Conservation (phyloP, 73 alveolate species). For the Breviolum minutum region DNA sequence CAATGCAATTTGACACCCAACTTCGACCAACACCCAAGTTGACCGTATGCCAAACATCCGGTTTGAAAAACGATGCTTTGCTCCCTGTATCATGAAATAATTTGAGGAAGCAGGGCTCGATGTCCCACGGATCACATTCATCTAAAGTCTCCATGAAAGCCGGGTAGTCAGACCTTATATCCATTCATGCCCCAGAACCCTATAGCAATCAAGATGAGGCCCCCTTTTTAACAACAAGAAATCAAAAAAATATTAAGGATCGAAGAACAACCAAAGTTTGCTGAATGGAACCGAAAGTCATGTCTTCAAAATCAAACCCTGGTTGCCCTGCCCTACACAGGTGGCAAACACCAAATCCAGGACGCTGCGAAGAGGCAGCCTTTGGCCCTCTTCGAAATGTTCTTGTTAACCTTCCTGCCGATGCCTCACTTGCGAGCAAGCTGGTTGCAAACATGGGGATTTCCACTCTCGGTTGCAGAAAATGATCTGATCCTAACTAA, state of each 20-base stretch:
- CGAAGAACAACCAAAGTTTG: not conserved
- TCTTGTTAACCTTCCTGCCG: not conserved
- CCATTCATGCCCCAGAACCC: not conserved
- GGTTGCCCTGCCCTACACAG: constrained; percentile 24
- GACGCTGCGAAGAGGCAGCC: not conserved
- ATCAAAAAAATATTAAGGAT: too few species aligned
- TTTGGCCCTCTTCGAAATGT: constrained; percentile 37
- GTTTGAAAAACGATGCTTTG: not conserved
- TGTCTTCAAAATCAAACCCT: constrained; percentile 35
- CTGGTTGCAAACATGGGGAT: not conserved
- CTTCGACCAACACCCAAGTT: constrained; percentile 26
- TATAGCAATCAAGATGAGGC: not conserved
- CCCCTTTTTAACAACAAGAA: not conserved
- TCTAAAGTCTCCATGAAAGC: constrained; percentile 48
- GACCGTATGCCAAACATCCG: constrained; percentile 37
- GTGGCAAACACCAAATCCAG: constrained; percentile 12
- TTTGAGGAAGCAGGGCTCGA: not conserved
- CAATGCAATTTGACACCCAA: not conserved
- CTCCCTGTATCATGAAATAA: not conserved
- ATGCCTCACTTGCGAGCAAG: not conserved
- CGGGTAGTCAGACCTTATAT: not conserved
- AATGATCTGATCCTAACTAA: not conserved
- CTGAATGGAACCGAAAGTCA: not conserved
- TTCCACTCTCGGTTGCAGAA: not conserved
- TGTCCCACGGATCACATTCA: constrained; percentile 19